Evolutionary conservation across 768 basidiomycete species (phyloP), one percentile per base, ranked within the genome.

Genomic region (Auricularia sp.): DNA sequence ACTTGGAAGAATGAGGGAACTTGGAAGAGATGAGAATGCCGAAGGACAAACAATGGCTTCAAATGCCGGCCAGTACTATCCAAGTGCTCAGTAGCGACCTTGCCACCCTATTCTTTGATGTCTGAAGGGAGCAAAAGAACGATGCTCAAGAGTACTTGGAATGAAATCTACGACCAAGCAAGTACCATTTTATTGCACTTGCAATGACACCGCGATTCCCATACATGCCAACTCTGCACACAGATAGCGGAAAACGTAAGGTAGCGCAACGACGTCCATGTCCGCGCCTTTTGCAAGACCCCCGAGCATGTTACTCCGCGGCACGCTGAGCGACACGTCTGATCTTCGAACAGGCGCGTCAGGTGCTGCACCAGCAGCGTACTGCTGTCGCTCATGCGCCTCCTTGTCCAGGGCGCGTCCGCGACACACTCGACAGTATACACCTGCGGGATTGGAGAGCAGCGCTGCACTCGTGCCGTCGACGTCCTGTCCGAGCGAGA

Each of bases 191-290:
- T 70, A 91, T 62, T 75, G 82, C 63, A 95, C 84, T 72, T 90
- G 87, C 61, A 98, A 76, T 61, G 92, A 90, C 62, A 98, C 83
- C 42, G 89, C 85, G 70, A 99, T 98, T 58, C 97, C 96, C 96
- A 98, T 98, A 18, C 92, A 89, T n/a, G 95, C 95, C 69, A 99
- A 78, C 77, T 99, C 97, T 2, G 95, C 90, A 72, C 95, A 94
- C 11, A 98, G 82, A 78, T 94, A 92, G 61, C 92, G 82, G 77
- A 97, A 96, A 62, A 96, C 94, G 71, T 91, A 98, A 6, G 97
- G 97, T 24, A 99, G 84, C 13, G 96, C 96, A 63, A 99, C 87
- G 59, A 99, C 88, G 75, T 98, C 97, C 74, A 99, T 84, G 68
- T 94, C 87, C 16, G 89, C 87, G 37, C 89, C 90, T 76, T 87